Evolutionary conservation across 768 basidiomycete genomes (phyloP).

Genomic region (Pisolithus tinctorius): DNA sequence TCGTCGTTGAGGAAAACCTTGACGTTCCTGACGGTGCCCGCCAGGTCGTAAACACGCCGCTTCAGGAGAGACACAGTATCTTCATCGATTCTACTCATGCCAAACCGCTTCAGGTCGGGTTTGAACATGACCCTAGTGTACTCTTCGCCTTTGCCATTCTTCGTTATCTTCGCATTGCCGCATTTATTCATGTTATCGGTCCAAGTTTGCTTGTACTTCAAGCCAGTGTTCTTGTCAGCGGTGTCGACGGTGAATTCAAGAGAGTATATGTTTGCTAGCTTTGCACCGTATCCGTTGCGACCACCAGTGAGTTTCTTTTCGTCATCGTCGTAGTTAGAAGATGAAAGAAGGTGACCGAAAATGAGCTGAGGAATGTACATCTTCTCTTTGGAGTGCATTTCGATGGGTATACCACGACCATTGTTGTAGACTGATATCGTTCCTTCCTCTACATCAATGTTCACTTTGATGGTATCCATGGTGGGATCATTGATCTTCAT

Average conservation of each 20-base stretch:
- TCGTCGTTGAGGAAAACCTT: slow-evolving; percentile 94
- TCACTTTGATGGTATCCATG: slow-evolving; percentile 91
- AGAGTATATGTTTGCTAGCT: slow-evolving; percentile 97
- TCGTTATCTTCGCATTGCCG: slow-evolving; percentile 88
- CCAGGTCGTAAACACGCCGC: slow-evolving; percentile 95
- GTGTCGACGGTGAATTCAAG: slow-evolving; percentile 95
- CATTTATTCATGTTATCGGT: slow-evolving; percentile 88
- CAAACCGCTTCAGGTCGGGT: slow-evolving; percentile 88
- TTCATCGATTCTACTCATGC: slow-evolving; percentile 85
- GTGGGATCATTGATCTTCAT: slow-evolving; percentile 79
- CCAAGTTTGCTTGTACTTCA: slow-evolving; percentile 96
- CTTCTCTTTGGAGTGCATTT: slow-evolving; percentile 88
- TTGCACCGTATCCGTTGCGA: slow-evolving; percentile 97
- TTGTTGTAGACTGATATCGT: slow-evolving; percentile 94
- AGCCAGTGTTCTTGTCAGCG: slow-evolving; percentile 74
- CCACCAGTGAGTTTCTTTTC: slow-evolving; percentile 99
- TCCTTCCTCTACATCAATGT: slow-evolving; percentile 75
- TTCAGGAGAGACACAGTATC: slow-evolving; percentile 85
- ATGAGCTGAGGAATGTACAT: slow-evolving; percentile 97
- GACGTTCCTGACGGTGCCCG: slow-evolving; percentile 88
- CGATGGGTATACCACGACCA: slow-evolving; percentile 93
- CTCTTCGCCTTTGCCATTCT: slow-evolving; percentile 81
- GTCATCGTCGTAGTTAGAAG: slow-evolving; percentile 97
- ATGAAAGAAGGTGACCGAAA: slow-evolving; percentile 90
- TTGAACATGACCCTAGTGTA: slow-evolving; percentile 90